Conservation (phyloP, 1,284 basidiomycete genomes). For the Cryptococcus hybrid region DNA sequence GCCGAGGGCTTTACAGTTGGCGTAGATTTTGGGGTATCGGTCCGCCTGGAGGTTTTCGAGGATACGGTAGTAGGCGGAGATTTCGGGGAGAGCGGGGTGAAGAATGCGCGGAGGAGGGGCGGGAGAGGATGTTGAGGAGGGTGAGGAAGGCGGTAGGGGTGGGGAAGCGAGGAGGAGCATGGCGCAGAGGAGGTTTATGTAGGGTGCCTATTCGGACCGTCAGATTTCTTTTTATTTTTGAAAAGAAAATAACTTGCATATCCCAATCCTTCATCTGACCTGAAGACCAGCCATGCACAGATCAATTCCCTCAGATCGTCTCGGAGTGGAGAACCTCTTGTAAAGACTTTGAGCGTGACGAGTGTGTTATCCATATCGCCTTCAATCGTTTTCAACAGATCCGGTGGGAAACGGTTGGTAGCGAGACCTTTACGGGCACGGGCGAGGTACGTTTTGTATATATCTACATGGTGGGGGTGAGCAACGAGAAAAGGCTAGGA, state of each 20-base stretch:
- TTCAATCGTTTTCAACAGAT: slow-evolving; percentile 70
- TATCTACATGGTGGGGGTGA: slow-evolving; percentile 56
- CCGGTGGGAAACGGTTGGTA: slow-evolving; percentile 68
- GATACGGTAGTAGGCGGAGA: slow-evolving; percentile 58
- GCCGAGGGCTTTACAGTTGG: slow-evolving; percentile 83
- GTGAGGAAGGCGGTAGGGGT: slow-evolving; percentile 72
- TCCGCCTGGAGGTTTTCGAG: slow-evolving; percentile 48
- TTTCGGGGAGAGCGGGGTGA: slow-evolving; percentile 74
- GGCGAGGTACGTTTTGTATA: slow-evolving; percentile 67
- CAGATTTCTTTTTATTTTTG: background rate
- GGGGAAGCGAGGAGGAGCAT: slow-evolving; percentile 89
- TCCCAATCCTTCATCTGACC: slow-evolving; percentile 80
- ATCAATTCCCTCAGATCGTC: slow-evolving; percentile 83
- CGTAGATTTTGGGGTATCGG: slow-evolving; percentile 89
- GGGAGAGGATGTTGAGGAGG: slow-evolving; percentile 82
- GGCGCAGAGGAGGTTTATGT: slow-evolving; percentile 62
- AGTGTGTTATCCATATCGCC: slow-evolving; percentile 75
- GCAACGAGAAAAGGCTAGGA: background rate
- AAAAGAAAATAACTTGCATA: slow-evolving; percentile 57
- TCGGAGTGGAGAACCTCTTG: slow-evolving; percentile 76
- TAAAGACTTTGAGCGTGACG: slow-evolving; percentile 85
- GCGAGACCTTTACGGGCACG: slow-evolving; percentile 71
- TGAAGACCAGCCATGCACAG: slow-evolving; percentile 85
- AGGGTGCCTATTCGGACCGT: slow-evolving; percentile 38
- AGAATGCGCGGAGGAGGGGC: slow-evolving; percentile 82